phyloP scores from a whole-genome alignment of 495 filamentous ascomycete genomes.

The Aspergillus funiculosus region DNA sequence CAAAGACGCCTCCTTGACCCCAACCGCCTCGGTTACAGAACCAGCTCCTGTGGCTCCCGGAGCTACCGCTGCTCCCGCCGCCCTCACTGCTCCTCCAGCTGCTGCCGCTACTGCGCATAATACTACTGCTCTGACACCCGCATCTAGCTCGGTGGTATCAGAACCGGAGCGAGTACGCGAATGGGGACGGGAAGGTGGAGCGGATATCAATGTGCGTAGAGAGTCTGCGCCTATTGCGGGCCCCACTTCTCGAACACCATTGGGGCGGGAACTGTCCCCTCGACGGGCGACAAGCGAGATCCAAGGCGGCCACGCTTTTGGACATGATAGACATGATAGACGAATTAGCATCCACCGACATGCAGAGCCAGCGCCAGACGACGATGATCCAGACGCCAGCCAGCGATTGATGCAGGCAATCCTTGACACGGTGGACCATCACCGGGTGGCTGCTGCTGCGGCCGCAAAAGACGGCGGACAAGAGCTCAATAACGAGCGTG shows the following conservation, averaged over 20 bases:
- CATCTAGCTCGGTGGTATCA: constrained; percentile 6
- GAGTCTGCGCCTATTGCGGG: constrained; percentile 32
- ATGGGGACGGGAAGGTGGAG: constrained; percentile 5
- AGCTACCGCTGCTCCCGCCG: too few species aligned
- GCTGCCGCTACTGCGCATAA: too few species aligned
- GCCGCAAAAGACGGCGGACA: constrained; percentile 29
- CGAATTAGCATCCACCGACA: constrained; percentile 16
- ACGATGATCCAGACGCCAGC: constrained; percentile 43
- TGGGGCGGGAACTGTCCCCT: constrained; percentile 26
- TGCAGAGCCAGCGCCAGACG: constrained; percentile 21
- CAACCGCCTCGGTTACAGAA: constrained; percentile 5
- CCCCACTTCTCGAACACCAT: constrained; percentile 13
- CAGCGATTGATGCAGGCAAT: constrained; percentile 46
- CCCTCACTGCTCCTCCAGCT: too few species aligned
- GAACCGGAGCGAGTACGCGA: constrained; percentile 9
- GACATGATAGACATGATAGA: constrained; percentile 17
- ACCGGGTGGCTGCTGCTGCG: constrained; percentile 34
- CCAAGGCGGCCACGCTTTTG: constrained; percentile 21
- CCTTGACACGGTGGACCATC: constrained; percentile 42
- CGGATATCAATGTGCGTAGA: constrained; percentile 20
- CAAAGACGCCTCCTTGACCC: constrained; percentile 13
- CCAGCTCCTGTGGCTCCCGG: too few species aligned
- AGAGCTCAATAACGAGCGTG: constrained; percentile 16
- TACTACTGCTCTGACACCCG: too few species aligned
- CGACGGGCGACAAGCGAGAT: constrained; percentile 42